Conservation (phyloP, 495 filamentous ascomycete species). For the Xeromyces bisporus region DNA sequence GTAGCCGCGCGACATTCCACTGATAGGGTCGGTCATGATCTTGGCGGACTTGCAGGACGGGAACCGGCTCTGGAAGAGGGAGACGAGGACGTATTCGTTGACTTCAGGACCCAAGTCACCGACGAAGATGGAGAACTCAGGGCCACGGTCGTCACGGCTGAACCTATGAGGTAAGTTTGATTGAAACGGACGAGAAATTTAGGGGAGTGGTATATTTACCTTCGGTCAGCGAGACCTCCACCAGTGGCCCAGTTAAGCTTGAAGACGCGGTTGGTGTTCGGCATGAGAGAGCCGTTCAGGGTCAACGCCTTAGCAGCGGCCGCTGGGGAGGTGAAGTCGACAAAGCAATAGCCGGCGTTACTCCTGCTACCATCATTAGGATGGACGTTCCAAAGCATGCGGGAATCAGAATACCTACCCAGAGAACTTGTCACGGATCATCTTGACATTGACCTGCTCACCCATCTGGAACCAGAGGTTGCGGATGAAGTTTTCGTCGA, state of each 20-base stretch:
- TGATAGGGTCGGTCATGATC: constrained; percentile 99
- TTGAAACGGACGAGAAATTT: neutral
- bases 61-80: constrained; percentile 90
- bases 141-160: constrained; percentile 85
- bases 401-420: constrained; percentile 47
- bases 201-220: constrained; percentile 32
- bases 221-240: constrained; percentile 84
- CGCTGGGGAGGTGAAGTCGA: constrained; percentile 73
- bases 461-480: constrained; percentile 81
- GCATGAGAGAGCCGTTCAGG: constrained; percentile 79
- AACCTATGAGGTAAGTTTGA: constrained; percentile 7
- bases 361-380: constrained; percentile 47
- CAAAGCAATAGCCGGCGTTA: constrained; percentile 97
- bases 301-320: constrained; percentile 80
- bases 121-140: constrained; percentile 94
- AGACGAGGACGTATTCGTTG: constrained; percentile 94
- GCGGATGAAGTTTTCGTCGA: constrained; percentile 97
- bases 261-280: constrained; percentile 88
- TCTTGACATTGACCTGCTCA: constrained; percentile 95
- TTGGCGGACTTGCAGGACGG: constrained; percentile 98
- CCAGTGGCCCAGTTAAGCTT: constrained; percentile 99
- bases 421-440: constrained; percentile 98
- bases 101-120: constrained; percentile 96
- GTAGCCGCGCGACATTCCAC: constrained; percentile 92
- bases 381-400: constrained; percentile 9